Conservation (phyloP, 495 filamentous ascomycete species). For the Aspergillus steynii region DNA sequence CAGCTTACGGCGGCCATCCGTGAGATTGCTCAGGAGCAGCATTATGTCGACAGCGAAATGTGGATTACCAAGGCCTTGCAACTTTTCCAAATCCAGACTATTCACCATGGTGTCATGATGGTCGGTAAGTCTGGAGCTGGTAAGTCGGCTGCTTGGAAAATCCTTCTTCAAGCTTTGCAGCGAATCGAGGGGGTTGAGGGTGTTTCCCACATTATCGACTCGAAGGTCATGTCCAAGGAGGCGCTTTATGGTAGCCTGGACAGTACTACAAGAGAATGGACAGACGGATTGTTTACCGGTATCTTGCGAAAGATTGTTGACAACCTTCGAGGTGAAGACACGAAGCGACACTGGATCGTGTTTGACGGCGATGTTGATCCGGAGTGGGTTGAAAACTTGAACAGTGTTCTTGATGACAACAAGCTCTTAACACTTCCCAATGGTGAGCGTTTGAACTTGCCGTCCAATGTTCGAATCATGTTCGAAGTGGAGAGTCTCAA, state of each 20-base stretch:
- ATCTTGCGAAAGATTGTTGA: constrained; percentile 98
- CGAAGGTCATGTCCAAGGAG: constrained; percentile 99
- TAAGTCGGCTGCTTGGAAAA: constrained; percentile 93
- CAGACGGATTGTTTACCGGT: constrained; percentile 95
- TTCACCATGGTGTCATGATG: constrained; percentile 99
- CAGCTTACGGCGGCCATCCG: constrained; percentile 79
- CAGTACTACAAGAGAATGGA: constrained; percentile 97
- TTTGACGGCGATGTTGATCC: constrained; percentile 99
- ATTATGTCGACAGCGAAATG: constrained; percentile 83
- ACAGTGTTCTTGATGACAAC: constrained; percentile 99
- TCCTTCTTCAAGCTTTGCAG: constrained; percentile 90
- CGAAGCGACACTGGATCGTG: constrained; percentile 97
- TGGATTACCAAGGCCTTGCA: constrained; percentile 98
- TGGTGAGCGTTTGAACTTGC: constrained; percentile 92
- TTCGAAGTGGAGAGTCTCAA: constrained; percentile 99
- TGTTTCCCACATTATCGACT: constrained; percentile 95
- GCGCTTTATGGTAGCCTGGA: constrained; percentile 92
- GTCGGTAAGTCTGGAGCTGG: constrained; percentile 93
- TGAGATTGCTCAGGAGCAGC: constrained; percentile 74
- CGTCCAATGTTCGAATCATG: constrained; percentile 95
- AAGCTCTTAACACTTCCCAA: constrained; percentile 96
- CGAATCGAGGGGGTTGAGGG: constrained; percentile 88
- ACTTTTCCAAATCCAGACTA: constrained; percentile 93
- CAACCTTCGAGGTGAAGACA: constrained; percentile 94
- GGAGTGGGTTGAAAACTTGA: constrained; percentile 99